Percentiles rank a stretch among this genome's conserved stretches.
Evolutionary conservation across 2,329 filamentous ascomycete genomes (phyloP).

Genomic region (Colletotrichum destructivum): DNA sequence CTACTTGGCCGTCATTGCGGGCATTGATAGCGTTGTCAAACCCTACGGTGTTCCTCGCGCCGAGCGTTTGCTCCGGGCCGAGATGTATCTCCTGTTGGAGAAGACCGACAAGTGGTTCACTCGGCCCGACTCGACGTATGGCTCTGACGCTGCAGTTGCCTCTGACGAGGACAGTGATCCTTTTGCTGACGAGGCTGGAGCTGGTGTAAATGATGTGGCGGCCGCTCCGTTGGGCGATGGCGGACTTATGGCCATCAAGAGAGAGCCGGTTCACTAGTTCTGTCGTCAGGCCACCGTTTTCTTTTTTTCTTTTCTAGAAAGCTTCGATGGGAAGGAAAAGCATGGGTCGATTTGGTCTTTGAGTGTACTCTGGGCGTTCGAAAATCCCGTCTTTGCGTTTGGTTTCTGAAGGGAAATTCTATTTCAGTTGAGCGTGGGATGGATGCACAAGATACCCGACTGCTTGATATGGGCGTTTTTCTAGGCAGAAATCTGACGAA

Average conservation of each 20-base stretch:
- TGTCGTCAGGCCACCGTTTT: background rate
- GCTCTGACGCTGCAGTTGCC: too few relatives aligned
- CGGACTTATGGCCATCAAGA: background rate
- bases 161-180: background rate
- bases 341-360: background rate
- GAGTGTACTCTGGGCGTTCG: background rate
- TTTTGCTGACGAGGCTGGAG: background rate
- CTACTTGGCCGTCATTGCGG: constrained; percentile 31
- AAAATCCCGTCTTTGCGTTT: too few relatives aligned
- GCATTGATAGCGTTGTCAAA: constrained; percentile 14
- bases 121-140: background rate
- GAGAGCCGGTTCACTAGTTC: background rate
- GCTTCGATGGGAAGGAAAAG: background rate
- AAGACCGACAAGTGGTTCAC: background rate
- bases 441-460: background rate
- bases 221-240: background rate
- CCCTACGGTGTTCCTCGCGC: constrained; percentile 9
- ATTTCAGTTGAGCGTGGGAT: background rate
- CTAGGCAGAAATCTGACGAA: background rate
- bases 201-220: background rate
- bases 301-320: background rate
- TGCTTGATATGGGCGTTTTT: background rate
- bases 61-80: constrained; percentile 16
- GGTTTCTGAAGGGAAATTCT: background rate
- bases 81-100: constrained; percentile 10